Base-by-base conservation (phyloP, 805 yeast species). In the Vanderwaltozyma yarrowii region DNA sequence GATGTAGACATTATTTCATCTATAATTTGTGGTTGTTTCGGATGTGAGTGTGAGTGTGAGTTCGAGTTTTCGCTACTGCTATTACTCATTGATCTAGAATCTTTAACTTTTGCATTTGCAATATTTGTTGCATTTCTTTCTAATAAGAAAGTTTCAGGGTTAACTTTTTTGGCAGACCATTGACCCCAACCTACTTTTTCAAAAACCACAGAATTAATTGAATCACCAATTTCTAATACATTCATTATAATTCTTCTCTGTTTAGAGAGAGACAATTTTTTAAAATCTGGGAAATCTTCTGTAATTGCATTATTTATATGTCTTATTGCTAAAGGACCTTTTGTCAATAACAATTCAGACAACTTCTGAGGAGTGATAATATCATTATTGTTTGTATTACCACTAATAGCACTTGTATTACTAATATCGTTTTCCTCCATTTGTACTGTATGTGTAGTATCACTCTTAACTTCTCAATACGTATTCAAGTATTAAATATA, bases 151-250 rank as follows among this genome's bases (percentile, higher is more conserved):
- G 52, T 40, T 37, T 58, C 59, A 11, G 57, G 41, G 14, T 55
- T 30, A 3, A 36, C 33, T 33, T 66, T 61, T 48, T 77, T 70
- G 2, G 87, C 92, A 20, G 50, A 42, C 96, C 96, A 88, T 58
- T 87, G 94, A 42, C 96, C 96, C 96, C 96, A 88, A 14, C 96
- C 96, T 20, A 88, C 84, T 63, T 88, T 88, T 53, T 86, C 94
- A 62, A 88, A 88, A n/a, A 80, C 73, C 27, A 81, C 78, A 4
- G 60, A 54, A 30, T 62, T 54, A 6, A 56, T 58, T 41, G 71
- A 68, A 37, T 75, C 79, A 10, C 83, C 80, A 46, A 73, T 71
- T 49, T 85, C 95, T 61, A 88, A 71, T 28, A 89, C 87, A 7
- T 87, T 77, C 77, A 88, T 87, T 25, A 88, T 86, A 42, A 88